phyloP scores from a whole-genome alignment of 2,329 filamentous ascomycete genomes.

The Colletotrichum sp. region DNA sequence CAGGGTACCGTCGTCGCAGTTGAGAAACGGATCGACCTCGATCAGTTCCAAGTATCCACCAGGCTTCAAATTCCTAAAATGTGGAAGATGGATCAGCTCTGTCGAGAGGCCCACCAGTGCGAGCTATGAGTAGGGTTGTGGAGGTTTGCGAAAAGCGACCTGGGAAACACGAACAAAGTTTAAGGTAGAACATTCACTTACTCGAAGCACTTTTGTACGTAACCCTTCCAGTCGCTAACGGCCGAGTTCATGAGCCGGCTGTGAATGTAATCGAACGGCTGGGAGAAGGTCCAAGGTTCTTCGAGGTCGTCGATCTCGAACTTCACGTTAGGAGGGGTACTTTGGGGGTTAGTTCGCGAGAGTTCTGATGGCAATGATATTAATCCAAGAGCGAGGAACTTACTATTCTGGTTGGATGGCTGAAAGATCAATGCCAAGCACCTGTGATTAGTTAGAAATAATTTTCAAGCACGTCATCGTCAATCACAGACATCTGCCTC shows the following conservation, averaged over 20 bases:
- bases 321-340: conserved; percentile 41
- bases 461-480: conserved; percentile 6
- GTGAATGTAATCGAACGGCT: conserved; percentile 64
- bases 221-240: conserved; percentile 56
- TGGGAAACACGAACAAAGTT: too few species aligned
- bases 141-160: too few species aligned
- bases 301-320: conserved; percentile 44
- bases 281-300: conserved; percentile 27
- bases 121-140: background rate
- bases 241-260: conserved; percentile 58
- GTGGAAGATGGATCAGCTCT: background rate
- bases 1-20: conserved; percentile 46
- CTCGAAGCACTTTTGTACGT: conserved; percentile 51
- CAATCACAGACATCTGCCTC: conserved; percentile 21
- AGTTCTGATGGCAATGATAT: background rate
- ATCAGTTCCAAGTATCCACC: conserved; percentile 49
- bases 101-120: background rate
- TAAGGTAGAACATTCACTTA: conserved; percentile 31
- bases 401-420: conserved; percentile 43
- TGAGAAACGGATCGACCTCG: conserved; percentile 42
- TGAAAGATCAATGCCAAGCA: conserved; percentile 43
- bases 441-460: background rate
- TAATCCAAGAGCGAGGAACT: fast-evolving
- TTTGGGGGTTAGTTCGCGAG: conserved; percentile 6
- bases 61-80: conserved; percentile 34